Evolutionary conservation across 1,139 yeast species (phyloP), one percentile per base, ranked within the genome.

Genomic region (Suhomyces panamericanus): DNA sequence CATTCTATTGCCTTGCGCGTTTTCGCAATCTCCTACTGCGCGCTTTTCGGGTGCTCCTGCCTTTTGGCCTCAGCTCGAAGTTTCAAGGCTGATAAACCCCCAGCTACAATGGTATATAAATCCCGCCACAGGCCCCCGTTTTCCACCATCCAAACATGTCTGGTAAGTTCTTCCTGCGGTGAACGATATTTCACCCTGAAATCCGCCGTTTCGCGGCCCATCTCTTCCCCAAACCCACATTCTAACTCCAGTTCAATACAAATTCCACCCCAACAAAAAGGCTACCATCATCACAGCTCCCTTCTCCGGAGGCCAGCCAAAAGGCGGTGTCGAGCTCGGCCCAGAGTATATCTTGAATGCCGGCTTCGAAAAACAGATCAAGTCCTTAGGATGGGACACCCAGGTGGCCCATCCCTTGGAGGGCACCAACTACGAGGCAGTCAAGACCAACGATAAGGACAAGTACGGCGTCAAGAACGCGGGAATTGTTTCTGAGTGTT

Each of bases 231-330:
- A 3, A 16, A 11, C n/a, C 27, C 17, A 26, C 10, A 14, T 29
- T 30, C 42, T 44, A 44, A 39, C 46, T 38, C 42, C 51, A 42
- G 53, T 49, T 16, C 45, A 59, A 47, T 84, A 75, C 70, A 77
- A 80, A 52, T 80, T 70, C 59, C 77, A 77, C 57, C 75, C 81
- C 41, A 60, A 73, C 38, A 81, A 75, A 54, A 72, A 79, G 49
- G 78, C 81, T 27, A 77, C 88, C 16, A 70, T 90, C 46, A 80
- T 90, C 53, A 75, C 84, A 24, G 96, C 96, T 0, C 96, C 97
- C 43, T 90, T 90, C 63, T 83, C 91, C 31, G 98, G 97, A n/a
- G 99, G 99, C 48, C 99, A 91, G 66, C 95, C 91, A 42, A 87
- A 87, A 59, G 80, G 85, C 30, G 99, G 99, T 45, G 97, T 91